These are phyloP conservation scores for Podospora fimiseda DNA, from an alignment of 495 filamentous ascomycete species.

Conservation along the genomic window DNA sequence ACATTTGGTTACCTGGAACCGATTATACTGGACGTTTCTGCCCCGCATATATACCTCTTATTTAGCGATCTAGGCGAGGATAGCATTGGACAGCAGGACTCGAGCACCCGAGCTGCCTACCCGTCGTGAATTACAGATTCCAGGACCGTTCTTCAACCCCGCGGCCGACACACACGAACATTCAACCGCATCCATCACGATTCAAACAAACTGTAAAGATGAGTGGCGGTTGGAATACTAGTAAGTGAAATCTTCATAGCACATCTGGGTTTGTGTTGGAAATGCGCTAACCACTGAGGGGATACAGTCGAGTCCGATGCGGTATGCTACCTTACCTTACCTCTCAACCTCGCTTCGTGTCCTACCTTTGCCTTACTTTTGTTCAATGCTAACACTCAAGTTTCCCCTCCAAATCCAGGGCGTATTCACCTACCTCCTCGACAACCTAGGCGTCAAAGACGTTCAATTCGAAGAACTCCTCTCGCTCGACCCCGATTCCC, in stretches of 20 bases:
- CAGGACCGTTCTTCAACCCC: too few relatives aligned
- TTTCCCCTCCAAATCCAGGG: conserved; percentile 50
- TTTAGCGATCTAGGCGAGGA: too few relatives aligned
- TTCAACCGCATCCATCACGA: not conserved
- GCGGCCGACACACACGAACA: not conserved
- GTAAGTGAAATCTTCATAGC: conserved; percentile 25
- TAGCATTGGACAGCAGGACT: too few relatives aligned
- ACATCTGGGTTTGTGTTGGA: not conserved
- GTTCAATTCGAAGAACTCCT: conserved; percentile 98
- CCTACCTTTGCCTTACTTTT: too few relatives aligned
- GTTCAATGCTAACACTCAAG: too few relatives aligned
- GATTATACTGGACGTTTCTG: not conserved
- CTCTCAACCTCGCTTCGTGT: conserved; percentile 5
- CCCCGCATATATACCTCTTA: too few relatives aligned
- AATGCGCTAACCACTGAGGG: conserved; percentile 31
- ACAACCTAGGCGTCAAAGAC: conserved; percentile 84
- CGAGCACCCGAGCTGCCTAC: too few relatives aligned
- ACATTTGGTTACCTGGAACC: not conserved
- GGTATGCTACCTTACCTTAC: conserved; percentile 44
- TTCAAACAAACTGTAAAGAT: conserved; percentile 28
- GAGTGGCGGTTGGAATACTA: conserved; percentile 56
- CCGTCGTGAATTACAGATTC: too few relatives aligned
- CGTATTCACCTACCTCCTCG: conserved; percentile 91
- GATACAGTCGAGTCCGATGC: conserved; percentile 86
- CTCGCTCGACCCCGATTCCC: conserved; percentile 72